Conservation (phyloP, 1,284 basidiomycete species). For the Boletellus deceptivus region DNA sequence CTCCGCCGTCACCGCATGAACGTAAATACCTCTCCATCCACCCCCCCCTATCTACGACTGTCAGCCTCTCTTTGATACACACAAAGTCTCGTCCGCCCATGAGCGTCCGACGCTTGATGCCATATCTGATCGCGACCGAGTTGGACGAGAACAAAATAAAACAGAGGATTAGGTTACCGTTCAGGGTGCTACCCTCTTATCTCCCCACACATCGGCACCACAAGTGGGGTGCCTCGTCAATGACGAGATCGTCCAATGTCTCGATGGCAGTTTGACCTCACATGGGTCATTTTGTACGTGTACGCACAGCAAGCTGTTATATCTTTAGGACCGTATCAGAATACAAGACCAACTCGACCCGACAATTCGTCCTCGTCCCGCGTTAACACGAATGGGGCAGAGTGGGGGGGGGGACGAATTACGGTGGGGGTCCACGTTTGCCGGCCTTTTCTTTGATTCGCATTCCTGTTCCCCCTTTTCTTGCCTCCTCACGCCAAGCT, state of each 20-base stretch:
- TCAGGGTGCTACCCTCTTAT: slow-evolving; percentile 1
- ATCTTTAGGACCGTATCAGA: not conserved
- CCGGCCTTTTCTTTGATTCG: too few species aligned
- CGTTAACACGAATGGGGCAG: not conserved
- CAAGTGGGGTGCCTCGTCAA: too few species aligned
- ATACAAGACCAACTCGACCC: not conserved
- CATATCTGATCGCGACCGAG: slow-evolving; percentile 8
- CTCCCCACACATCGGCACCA: not conserved
- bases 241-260: slow-evolving; percentile 1
- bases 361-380: not conserved
- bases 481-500: too few species aligned
- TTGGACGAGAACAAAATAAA: not conserved
- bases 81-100: too few species aligned
- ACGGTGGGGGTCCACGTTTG: not conserved
- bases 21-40: slow-evolving; percentile 5
- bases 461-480: too few species aligned
- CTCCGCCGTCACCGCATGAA: not conserved
- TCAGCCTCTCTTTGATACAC: not conserved
- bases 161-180: not conserved
- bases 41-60: not conserved
- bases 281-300: slow-evolving; percentile 13
- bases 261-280: not conserved
- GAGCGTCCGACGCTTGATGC: not conserved
- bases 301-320: not conserved
- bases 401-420: slow-evolving; percentile 1